Conservation (phyloP, 2,329 filamentous ascomycete species). For the Neonectria faginata region DNA sequence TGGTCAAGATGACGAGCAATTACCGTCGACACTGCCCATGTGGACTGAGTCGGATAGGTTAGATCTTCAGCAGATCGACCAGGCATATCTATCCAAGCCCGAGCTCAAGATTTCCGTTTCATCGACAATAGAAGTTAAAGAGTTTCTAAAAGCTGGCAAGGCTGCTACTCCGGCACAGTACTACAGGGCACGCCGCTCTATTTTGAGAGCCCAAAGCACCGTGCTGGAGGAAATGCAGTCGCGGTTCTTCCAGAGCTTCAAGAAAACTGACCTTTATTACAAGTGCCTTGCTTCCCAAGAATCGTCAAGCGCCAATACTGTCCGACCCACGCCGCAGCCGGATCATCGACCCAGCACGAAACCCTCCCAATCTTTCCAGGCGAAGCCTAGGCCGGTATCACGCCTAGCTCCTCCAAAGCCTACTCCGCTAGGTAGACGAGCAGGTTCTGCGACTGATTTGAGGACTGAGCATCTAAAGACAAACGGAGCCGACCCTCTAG, state of each 20-base stretch:
- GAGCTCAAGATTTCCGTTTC: constrained; percentile 82
- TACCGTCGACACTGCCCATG: constrained; percentile 70
- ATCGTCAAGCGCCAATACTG: constrained; percentile 57
- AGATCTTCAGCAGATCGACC: constrained; percentile 91
- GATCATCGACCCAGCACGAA: constrained; percentile 43
- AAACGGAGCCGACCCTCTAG: constrained; percentile 55
- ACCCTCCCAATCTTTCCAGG: constrained; percentile 54
- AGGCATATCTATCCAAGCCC: constrained; percentile 84
- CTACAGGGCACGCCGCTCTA: constrained; percentile 81
- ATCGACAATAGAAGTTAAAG: constrained; percentile 76
- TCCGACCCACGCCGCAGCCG: constrained; percentile 35
- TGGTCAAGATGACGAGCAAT: constrained; percentile 71
- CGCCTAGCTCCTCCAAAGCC: constrained; percentile 54
- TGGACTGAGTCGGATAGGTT: constrained; percentile 88
- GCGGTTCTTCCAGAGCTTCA: constrained; percentile 85
- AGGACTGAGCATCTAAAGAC: constrained; percentile 53
- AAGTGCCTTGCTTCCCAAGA: constrained; percentile 95
- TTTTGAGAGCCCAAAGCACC: constrained; percentile 83
- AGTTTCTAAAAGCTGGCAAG: constrained; percentile 83
- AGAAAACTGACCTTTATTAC: constrained; percentile 92
- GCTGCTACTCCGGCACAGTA: constrained; percentile 85
- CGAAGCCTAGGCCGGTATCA: constrained; percentile 59
- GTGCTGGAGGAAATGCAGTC: constrained; percentile 88
- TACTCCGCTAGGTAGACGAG: constrained; percentile 54
- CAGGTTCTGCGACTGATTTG: constrained; percentile 63